Evolutionary conservation across 371 early-diverging fungal species (phyloP).

Genomic region (Mucor plumbeus): DNA sequence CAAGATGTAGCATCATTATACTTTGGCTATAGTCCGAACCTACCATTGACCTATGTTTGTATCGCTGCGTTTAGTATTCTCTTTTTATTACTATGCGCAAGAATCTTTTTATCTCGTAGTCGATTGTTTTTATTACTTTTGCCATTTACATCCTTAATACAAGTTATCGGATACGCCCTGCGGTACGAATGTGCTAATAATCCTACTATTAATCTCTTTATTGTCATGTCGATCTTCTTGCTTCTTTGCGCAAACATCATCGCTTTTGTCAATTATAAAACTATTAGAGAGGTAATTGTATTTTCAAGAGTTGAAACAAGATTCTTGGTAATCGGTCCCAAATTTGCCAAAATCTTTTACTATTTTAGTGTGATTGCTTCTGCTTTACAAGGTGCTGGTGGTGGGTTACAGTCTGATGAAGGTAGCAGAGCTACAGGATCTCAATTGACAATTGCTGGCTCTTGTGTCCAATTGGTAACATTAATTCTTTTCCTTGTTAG

Average conservation of each 20-base stretch:
- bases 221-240: conserved; percentile 11
- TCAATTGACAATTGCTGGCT: neutral
- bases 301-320: neutral
- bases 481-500: neutral
- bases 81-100: neutral
- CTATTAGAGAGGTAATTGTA: neutral
- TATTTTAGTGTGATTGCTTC: neutral
- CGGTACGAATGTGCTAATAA: neutral
- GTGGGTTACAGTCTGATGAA: neutral
- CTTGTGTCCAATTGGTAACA: neutral
- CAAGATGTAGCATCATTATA: neutral
- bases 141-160: neutral
- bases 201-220: neutral
- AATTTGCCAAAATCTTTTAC: neutral
- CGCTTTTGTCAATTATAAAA: conserved; percentile 8
- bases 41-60: neutral
- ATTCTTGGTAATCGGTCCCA: neutral
- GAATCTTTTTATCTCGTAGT: neutral
- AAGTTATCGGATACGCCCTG: conserved; percentile 9
- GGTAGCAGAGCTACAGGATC: neutral
- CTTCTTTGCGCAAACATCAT: conserved; percentile 8
- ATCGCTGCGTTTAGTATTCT: conserved; percentile 5
- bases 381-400: conserved; percentile 3
- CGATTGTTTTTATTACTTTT: neutral
- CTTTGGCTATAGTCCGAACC: conserved; percentile 13